A percentile compares a stretch with the other conserved stretches of the same genome.
Conservation (phyloP, 345 rosid species). For the Cardiospermum halicacabum region DNA sequence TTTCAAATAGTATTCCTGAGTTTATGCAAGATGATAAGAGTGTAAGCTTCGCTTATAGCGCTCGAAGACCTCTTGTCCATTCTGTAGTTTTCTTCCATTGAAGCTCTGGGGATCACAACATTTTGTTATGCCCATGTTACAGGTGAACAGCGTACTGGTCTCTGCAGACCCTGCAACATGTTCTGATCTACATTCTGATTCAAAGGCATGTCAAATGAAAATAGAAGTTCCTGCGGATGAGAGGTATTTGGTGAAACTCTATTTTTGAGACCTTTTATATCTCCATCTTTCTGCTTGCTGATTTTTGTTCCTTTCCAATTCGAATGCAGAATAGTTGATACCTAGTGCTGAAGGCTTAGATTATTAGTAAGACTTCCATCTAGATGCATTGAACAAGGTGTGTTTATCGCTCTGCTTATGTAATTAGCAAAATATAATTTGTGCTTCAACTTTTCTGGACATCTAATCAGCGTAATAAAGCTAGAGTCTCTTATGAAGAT, state of each 20-base stretch:
- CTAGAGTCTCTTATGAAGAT: neutral
- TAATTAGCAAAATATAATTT: neutral
- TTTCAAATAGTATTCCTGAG: slow-evolving; percentile 32
- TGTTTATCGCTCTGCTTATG: neutral
- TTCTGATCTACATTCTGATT: slow-evolving; percentile 17
- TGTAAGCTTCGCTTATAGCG: slow-evolving; percentile 19
- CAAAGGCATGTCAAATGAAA: neutral
- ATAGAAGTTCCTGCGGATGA: slow-evolving; percentile 13
- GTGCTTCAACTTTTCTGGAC: too few species aligned
- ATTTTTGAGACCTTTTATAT: neutral
- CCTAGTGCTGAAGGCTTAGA: slow-evolving; percentile 8
- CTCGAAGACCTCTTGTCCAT: neutral
- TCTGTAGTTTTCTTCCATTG: neutral
- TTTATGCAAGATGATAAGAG: slow-evolving; percentile 18
- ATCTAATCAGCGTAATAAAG: neutral
- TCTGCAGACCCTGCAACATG: slow-evolving; percentile 11
- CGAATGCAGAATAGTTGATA: slow-evolving; percentile 15
- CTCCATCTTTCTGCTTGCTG: neutral
- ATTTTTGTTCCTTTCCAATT: neutral
- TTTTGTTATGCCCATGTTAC: slow-evolving; percentile 12
- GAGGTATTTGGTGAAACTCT: slow-evolving; percentile 18
- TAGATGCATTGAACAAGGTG: slow-evolving; percentile 17
- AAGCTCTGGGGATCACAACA: neutral
- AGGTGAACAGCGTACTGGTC: slow-evolving; percentile 14
- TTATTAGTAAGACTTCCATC: slow-evolving; percentile 6